Evolutionary conservation across 225 moss, liverwort and hornwort genomes (phyloP), one percentile per base, ranked within the genome.

Genomic region (Pseudisothecium myosuroides): DNA sequence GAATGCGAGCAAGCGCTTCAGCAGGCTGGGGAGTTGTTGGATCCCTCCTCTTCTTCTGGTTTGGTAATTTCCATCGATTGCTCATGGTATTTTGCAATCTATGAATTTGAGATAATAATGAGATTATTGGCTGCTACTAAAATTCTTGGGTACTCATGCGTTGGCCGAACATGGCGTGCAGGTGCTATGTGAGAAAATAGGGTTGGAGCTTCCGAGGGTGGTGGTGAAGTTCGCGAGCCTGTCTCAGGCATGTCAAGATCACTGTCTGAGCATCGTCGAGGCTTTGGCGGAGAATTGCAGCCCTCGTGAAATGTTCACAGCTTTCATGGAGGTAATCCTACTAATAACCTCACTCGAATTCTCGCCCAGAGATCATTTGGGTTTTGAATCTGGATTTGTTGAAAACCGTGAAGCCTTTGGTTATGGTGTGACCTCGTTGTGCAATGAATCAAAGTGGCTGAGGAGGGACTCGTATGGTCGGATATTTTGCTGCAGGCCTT

Each of bases 271-370:
- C 66, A 92, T 95, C 54, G 84, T 93, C 32, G 86, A 92, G 86
- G 10, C 56, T 27, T 89, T 95, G 92, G 91, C 89, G 65, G 86
- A 89, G 84, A 90, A 82, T 90, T 91, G 93, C 90, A 90, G 52
- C 34, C 93, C 94, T 90, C 93, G 93, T 74, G 94, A 95, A 86
- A 92, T 95, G 93, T 93, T 95, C 88, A 50, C 91, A 71, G 89
- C 91, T 64, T 92, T 92, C 82, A 95, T 95, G 93, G 94, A 95
- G 93, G 94, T 92, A 72, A 28, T n/a, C 27, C 56, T 80, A 17
- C 20, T 39, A 37, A 41, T 62, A 6, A 31, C n/a, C 55, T 31
- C 52, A 59, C 49, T 84, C 15, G 3, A 50, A 61, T 85, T 36
- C 62, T 76, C 58, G 13, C 59, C 64, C 55, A 50, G 41, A 72